Base-by-base conservation (phyloP, 2,329 filamentous ascomycete genomes). In the Alternaria burnsii region DNA sequence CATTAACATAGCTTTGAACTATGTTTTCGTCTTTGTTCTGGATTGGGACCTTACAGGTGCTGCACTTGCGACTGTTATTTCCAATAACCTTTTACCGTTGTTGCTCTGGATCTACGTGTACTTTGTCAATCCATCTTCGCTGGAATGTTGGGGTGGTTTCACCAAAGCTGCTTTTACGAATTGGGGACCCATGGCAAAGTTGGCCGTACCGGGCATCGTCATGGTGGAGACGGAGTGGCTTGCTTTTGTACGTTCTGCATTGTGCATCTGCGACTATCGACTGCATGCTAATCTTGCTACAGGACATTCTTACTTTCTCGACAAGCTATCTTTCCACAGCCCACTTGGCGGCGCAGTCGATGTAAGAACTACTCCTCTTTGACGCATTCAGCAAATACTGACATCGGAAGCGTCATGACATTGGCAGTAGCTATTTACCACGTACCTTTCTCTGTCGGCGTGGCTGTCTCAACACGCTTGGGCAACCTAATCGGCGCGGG, bases 141-240 rank as follows among this genome's bases (percentile, higher is more conserved):
- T 79, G 34, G 72, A 78, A 61, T 85, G 83, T 73, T 95, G 92
- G 92, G 89, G 89, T 57, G 92, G 92, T 1, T 90, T 94, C 76
- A 88, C 87, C 5, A 83, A 79, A 67, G 85, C 86, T 28, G 89
- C 90, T 0, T 84, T 93, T 59, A 80, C 82, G 20, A 93, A 94
- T 71, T 95, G 92, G 92, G 84, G 86, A 0, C 89, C 90, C 10
- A 96, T 97, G 94, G 86, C 97, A 67, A 87, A 88, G 47, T 88
- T 98, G n/a, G 93, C 94, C 1, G 81, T 97, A 18, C 94, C 94
- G 0, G 94, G 94, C 5, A 90, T 98, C 78, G 82, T 97, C 64
- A 97, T 97, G 94, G 90, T 97, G 3, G 90, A 96, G 77, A 94
- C 94, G 5, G 76, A 78, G 58, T 78, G 76, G 73, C 67, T 78